Evolutionary conservation across 2,329 filamentous ascomycete species (phyloP).

Genomic region (Trichocomaceae sp.): DNA sequence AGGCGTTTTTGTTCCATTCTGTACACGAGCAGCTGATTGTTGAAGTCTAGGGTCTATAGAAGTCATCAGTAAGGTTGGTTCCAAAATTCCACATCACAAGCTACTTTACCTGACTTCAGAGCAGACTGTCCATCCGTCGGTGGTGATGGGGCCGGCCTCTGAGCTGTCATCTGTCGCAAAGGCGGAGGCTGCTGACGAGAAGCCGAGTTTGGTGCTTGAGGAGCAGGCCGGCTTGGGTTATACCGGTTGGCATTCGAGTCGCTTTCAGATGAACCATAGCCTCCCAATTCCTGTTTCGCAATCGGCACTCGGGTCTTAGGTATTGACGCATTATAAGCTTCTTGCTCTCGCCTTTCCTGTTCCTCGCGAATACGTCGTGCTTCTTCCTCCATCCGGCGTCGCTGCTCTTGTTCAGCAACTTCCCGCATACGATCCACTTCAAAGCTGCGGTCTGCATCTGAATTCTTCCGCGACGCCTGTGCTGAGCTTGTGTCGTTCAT

Average conservation of each 20-base stretch:
- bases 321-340: slow-evolving; percentile 82
- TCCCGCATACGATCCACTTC: slow-evolving; percentile 47
- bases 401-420: slow-evolving; percentile 50
- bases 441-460: slow-evolving; percentile 50
- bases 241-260: slow-evolving; percentile 53
- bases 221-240: slow-evolving; percentile 78
- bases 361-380: slow-evolving; percentile 49
- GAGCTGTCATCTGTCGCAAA: slow-evolving; percentile 57
- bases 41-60: slow-evolving; percentile 28
- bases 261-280: slow-evolving; percentile 51
- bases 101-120: slow-evolving; percentile 23
- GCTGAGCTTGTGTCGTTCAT: slow-evolving; percentile 26
- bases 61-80: slow-evolving; percentile 9
- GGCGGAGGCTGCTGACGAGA: slow-evolving; percentile 45
- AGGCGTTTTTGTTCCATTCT: slow-evolving; percentile 37
- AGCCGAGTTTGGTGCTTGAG: slow-evolving; percentile 57
- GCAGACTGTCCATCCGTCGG: slow-evolving; percentile 38
- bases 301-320: slow-evolving; percentile 73
- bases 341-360: slow-evolving; percentile 66
- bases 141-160: slow-evolving; percentile 74
- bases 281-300: slow-evolving; percentile 84
- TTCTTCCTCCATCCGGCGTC: slow-evolving; percentile 47
- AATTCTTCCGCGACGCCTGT: slow-evolving; percentile 43
- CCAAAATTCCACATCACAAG: background rate
- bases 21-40: slow-evolving; percentile 35